Conservation (phyloP, 139 green algal genomes). For the Eudorina sp. region DNA sequence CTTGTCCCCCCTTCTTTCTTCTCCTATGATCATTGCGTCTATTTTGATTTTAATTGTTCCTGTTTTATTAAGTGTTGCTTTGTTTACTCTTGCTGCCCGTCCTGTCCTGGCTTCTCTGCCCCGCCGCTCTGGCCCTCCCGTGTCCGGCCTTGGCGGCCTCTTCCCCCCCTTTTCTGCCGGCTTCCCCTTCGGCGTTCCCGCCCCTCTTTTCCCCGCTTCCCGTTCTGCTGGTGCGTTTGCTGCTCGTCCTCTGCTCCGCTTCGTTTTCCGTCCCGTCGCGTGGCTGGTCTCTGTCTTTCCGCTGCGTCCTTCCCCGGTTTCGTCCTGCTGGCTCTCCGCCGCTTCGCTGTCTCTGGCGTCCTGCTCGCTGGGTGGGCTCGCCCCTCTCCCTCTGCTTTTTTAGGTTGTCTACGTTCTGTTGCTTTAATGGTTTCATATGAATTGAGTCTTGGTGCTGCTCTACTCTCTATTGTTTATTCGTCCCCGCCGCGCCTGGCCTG, state of each 20-base stretch:
- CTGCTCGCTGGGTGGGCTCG: conserved; percentile 80
- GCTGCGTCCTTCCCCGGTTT: conserved; percentile 73
- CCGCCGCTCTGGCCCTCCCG: conserved; percentile 81
- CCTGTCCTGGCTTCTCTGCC: conserved; percentile 84
- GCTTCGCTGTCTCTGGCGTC: conserved; percentile 84
- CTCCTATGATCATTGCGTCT: conserved; percentile 43
- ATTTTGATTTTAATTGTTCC: conserved; percentile 54
- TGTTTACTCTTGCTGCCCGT: conserved; percentile 74
- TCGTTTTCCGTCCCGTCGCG: conserved; percentile 74
- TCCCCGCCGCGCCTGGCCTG: conserved; percentile 56
- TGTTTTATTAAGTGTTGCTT: conserved; percentile 59
- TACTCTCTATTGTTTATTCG: conserved; percentile 80
- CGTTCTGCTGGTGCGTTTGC: conserved; percentile 77
- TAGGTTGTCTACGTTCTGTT: conserved; percentile 75
- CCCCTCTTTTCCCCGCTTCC: conserved; percentile 82
- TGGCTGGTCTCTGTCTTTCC: conserved; percentile 71
- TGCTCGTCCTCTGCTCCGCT: conserved; percentile 80
- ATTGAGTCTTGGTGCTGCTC: conserved; percentile 76
- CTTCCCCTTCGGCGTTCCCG: conserved; percentile 82
- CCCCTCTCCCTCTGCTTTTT: conserved; percentile 87
- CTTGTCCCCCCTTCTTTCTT: background rate
- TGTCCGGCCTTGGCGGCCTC: conserved; percentile 79
- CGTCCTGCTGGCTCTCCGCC: conserved; percentile 80
- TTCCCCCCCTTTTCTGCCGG: conserved; percentile 84
- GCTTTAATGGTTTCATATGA: conserved; percentile 87